Evolutionary conservation across 192 early-diverging fungal genomes (phyloP), one percentile per base, ranked within the genome.

Genomic region (Rhizophagus sp.): DNA sequence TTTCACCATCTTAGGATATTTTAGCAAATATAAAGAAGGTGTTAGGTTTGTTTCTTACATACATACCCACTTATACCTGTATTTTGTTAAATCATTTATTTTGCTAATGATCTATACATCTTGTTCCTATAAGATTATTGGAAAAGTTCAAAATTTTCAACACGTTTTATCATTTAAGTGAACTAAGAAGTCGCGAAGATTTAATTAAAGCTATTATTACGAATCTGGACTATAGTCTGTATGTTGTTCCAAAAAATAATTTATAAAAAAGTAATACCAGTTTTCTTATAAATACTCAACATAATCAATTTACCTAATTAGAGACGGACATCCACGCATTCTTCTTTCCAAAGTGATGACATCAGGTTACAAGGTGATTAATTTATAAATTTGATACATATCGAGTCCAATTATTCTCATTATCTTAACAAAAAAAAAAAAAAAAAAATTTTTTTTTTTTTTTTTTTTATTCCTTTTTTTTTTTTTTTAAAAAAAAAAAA

Each of bases 281-380:
- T 57, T 15, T 33, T 41, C 39, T 44, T 36, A 11, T 73, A 12
- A 41, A 47, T 73, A 27, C 12, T 49, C 9, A 24, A 73, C 24
- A n/a, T 44, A 24, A n/a, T 25, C 47, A 41, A 24, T 78, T 15
- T 73, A 15, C 61, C 27, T 57, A 17, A 15, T 27, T 79, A 93
- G 92, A 52, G 94, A 96, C 75, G 94, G 93, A 0, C 95, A 96
- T 83, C 89, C 93, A 0, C 88, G 95, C 9, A 88, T 95, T 7
- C 84, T 96, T 5, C 79, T 96, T 5, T 93, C 93, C 36, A 96
- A 96, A 81, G 84, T 96, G 17, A 92, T 96, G 91, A 94, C 94
- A 3, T 94, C 93, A 9, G 93, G 93, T 0, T 93, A 96, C 77
- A 95, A 95, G 62, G 88, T 89, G 47, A 63, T 17, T 62, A 4